Percentiles rank a stretch among this genome's conserved stretches.
phyloP scores from a whole-genome alignment of 805 yeast genomes.

The Yamadazyma nakazawae region DNA sequence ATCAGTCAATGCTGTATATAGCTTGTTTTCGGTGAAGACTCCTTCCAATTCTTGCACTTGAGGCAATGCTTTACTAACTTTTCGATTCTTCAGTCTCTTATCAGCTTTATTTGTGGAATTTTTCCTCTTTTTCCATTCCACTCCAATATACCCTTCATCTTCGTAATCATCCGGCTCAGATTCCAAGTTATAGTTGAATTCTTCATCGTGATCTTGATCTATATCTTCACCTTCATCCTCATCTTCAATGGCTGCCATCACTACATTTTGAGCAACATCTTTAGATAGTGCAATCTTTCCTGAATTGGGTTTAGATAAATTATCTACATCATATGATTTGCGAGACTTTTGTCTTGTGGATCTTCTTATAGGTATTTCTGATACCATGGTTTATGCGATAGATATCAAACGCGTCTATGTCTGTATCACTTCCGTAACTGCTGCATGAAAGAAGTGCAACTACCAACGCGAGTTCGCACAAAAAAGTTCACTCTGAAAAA shows the following conservation, averaged over 20 bases:
- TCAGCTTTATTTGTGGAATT: background rate
- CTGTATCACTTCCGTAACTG: background rate
- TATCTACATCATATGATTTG: background rate
- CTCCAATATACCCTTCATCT: conserved; percentile 5
- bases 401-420: background rate
- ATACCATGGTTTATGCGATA: background rate
- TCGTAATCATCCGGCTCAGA: background rate
- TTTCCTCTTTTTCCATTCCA: background rate
- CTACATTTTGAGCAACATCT: background rate
- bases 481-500: background rate
- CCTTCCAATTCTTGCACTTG: conserved; percentile 8
- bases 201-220: background rate
- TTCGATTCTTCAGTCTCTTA: conserved; percentile 1
- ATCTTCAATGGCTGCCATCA: background rate
- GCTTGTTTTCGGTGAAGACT: conserved; percentile 27
- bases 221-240: background rate
- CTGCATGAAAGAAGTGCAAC: background rate
- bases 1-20: conserved; percentile 29
- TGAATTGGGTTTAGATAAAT: background rate
- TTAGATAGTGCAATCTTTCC: background rate
- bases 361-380: background rate
- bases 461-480: background rate
- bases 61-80: background rate
- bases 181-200: background rate
- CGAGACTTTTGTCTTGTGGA: background rate